These are phyloP conservation scores for Monosporascus sp. DNA, from an alignment of 2,329 filamentous ascomycete genomes.

Conservation along the genomic window DNA sequence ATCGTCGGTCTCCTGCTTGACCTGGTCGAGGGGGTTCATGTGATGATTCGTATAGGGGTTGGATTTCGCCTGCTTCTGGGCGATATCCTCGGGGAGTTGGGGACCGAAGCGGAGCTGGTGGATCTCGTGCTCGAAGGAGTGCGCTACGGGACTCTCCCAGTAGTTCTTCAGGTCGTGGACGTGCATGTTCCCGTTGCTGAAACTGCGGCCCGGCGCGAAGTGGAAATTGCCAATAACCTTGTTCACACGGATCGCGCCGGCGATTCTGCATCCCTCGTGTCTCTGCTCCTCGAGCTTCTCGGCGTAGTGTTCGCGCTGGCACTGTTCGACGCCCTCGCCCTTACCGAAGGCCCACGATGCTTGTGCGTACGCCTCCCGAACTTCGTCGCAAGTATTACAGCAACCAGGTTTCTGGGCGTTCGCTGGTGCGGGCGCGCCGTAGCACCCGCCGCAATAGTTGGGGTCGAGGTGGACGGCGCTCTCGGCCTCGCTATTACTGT, in stretches of 20 bases:
- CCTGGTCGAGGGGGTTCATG: slow-evolving; percentile 82
- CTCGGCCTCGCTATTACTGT: slow-evolving; percentile 54
- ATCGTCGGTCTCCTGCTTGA: slow-evolving; percentile 70
- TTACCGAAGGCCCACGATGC: slow-evolving; percentile 91
- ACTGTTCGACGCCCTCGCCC: slow-evolving; percentile 91
- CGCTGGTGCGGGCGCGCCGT: slow-evolving; percentile 70
- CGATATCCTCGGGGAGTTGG: slow-evolving; percentile 70
- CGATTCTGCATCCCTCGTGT: slow-evolving; percentile 88
- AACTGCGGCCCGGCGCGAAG: slow-evolving; percentile 90
- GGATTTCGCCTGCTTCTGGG: slow-evolving; percentile 48
- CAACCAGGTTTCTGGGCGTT: slow-evolving; percentile 77
- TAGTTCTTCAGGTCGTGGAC: slow-evolving; percentile 97
- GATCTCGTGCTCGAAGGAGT: slow-evolving; percentile 85
- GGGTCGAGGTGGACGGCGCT: slow-evolving; percentile 76
- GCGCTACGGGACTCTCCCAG: slow-evolving; percentile 67
- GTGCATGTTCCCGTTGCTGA: slow-evolving; percentile 95
- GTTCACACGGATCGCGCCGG: slow-evolving; percentile 89
- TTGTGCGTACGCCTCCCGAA: slow-evolving; percentile 86
- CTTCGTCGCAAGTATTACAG: slow-evolving; percentile 96
- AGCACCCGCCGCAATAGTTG: slow-evolving; percentile 89
- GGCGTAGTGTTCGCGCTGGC: slow-evolving; percentile 86
- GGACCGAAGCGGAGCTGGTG: slow-evolving; percentile 91
- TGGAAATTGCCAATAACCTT: slow-evolving; percentile 99
- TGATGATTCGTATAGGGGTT: slow-evolving; percentile 82
- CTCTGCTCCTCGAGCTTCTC: slow-evolving; percentile 84